Evolutionary conservation across 192 early-diverging fungal species (phyloP), one percentile per base, ranked within the genome.

Genomic region (Coemansia sp.): DNA sequence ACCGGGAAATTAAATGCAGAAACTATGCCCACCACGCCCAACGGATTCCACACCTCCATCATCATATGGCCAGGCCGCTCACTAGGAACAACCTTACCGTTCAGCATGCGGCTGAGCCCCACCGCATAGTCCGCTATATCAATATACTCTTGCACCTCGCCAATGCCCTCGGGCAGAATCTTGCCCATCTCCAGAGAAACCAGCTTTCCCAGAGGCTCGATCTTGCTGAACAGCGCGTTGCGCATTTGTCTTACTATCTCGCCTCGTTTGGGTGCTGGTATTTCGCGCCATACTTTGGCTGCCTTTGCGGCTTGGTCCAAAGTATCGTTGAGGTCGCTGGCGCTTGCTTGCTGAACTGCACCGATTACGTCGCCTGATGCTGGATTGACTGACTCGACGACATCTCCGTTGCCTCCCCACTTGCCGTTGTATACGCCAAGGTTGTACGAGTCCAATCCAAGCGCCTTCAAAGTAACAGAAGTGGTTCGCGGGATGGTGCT

Each of bases 71-170:
- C 92, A n/a, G 90, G 86, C 11, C 85, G 82, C 67, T 97, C 94
- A 58, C 84, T 87, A 11, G 94, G 94, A 39, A 97, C 83, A 16
- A 95, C 86, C 23, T 81, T 52, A 9, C 94, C 94, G 65, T 84
- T 83, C 44, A 97, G 57, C 63, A 83, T 83, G 14, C 94, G 85
- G 36, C 84, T 84, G 5, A 97, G 80, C 19, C 94, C 94, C 5
- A 94, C 71, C 12, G 94, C 92, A 50, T 87, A 94, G 60, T 97
- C 94, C 21, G 88, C 84, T 49, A 97, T 87, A 68, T 97, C 94
- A 58, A 97, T 86, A 80, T 94, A 97, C 78, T 97, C 94, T 63
- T 97, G 94, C 30, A 97, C 86, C 61, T 97, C 94, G 36, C 94
- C 93, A 18, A 92, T 77, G 21, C 93, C 94, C 70, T 97, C 94